Conservation (phyloP, 2,329 filamentous ascomycete genomes). For the Alternaria burnsii region DNA sequence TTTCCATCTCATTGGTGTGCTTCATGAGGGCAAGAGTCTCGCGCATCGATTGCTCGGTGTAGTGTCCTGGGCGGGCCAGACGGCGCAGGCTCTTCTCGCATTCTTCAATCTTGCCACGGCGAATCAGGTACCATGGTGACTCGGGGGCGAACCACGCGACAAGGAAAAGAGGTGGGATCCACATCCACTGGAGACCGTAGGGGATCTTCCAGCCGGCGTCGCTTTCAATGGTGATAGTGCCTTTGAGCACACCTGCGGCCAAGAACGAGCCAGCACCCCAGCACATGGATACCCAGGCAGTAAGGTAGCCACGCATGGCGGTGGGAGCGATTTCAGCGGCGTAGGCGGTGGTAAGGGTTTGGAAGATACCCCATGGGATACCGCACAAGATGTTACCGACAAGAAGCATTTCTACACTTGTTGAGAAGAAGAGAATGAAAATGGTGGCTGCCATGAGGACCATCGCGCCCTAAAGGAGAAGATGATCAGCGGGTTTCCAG, state of each 20-base stretch:
- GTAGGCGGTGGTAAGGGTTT: conserved; percentile 66
- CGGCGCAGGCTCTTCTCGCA: conserved; percentile 61
- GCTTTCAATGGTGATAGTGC: conserved; percentile 67
- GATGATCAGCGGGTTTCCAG: conserved; percentile 15
- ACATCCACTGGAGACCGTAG: conserved; percentile 71
- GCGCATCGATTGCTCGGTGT: conserved; percentile 58
- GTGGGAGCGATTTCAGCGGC: conserved; percentile 62
- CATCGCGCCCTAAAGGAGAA: conserved; percentile 15
- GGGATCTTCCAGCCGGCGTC: conserved; percentile 68
- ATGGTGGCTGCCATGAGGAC: conserved; percentile 39
- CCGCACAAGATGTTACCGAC: conserved; percentile 64
- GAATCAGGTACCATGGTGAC: conserved; percentile 74
- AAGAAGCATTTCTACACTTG: conserved; percentile 49
- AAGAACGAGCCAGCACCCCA: conserved; percentile 76
- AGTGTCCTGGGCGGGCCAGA: conserved; percentile 67
- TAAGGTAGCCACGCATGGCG: conserved; percentile 57
- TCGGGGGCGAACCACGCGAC: conserved; percentile 20
- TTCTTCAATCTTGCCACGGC: conserved; percentile 66
- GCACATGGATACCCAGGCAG: conserved; percentile 74
- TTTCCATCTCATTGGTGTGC: conserved; percentile 79
- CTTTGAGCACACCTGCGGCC: conserved; percentile 72
- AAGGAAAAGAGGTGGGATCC: conserved; percentile 56
- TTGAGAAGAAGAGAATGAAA: conserved; percentile 55
- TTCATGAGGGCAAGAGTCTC: conserved; percentile 82
- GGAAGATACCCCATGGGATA: conserved; percentile 36